Conservation (phyloP, 495 filamentous ascomycete genomes). For the Amphirosellinia nigrospora region DNA sequence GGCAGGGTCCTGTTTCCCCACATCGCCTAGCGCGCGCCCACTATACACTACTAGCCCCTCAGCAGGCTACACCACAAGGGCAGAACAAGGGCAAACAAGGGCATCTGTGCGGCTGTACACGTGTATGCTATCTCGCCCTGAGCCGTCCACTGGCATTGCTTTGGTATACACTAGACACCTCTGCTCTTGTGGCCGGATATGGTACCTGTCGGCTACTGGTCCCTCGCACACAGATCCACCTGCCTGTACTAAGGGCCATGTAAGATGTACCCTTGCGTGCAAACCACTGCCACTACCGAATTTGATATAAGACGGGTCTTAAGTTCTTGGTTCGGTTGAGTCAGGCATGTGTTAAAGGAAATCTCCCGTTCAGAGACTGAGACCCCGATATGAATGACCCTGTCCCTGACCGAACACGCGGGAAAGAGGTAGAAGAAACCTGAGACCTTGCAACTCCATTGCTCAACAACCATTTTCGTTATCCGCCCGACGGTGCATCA, state of each 20-base stretch:
- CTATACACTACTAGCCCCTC: not conserved
- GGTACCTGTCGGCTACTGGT: not conserved
- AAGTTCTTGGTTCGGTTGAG: conserved; percentile 1
- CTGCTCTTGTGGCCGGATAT: not conserved
- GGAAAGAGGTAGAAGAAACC: not conserved
- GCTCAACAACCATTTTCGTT: not conserved
- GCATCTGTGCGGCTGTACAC: not conserved
- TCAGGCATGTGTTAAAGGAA: conserved; percentile 8
- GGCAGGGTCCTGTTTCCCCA: conserved; percentile 16
- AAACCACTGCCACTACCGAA: conserved; percentile 10
- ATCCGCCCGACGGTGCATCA: not conserved
- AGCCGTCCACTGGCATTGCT: not conserved
- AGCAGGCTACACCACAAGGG: not conserved
- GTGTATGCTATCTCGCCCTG: not conserved
- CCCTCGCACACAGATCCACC: conserved; percentile 5
- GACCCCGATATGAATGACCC: conserved; percentile 1
- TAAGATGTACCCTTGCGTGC: conserved; percentile 12
- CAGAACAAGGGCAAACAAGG: no score
- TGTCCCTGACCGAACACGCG: not conserved
- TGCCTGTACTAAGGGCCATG: conserved; percentile 5
- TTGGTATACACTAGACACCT: not conserved
- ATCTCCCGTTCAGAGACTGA: not conserved
- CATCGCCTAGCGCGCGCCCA: conserved; percentile 4
- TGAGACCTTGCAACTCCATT: conserved; percentile 14
- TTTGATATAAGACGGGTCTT: conserved; percentile 11